Base-by-base conservation (phyloP, 192 early-diverging fungal genomes). In the Linnemannia hyalina region DNA sequence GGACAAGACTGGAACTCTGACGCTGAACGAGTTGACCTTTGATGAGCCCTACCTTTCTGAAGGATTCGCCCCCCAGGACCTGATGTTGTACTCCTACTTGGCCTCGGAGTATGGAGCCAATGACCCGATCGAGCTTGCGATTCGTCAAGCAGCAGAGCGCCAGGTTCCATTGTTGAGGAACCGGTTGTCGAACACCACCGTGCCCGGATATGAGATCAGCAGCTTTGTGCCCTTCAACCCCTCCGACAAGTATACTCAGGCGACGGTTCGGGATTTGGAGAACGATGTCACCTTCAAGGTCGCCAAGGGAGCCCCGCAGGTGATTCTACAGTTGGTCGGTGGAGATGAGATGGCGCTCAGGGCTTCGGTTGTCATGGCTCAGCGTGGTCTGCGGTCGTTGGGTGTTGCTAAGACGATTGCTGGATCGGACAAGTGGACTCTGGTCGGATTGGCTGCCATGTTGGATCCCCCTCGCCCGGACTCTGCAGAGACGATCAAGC, bases 161-260 rank as follows among this genome's bases (percentile, higher is more conserved):
- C 82, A 85, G 18, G 74, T 91, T 1, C 77, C 88, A 40, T 40
- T 90, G 47, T 68, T 91, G 63, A 87, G 81, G 41, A 90, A 84
- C 29, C 72, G 90, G n/a, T 81, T 74, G 32, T n/a, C 49, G 20
- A 60, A 68, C 41, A 65, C 65, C 1, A 88, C 89, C 35, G 92
- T 98, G n/a, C 97, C 97, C 6, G 97, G 97, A 35, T 98, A 94
- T 89, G 97, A 97, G 82, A 93, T 97, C 75, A 94, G 89, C 60
- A 89, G 88, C 15, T 98, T 97, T 91, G 88, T 94, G 49, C 97
- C 97, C 4, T 98, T 98, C 92, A 97, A 97, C 84, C 96, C 97
- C 9, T 90, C 85, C 26, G 93, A 94, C 78, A 98, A 98, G 89
- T 92, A 95, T 89, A 98, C 96, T 32, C 93, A 96, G 87, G 97